These are phyloP conservation scores for Crithidia fasciculata DNA, from an alignment of 208 protist genomes.

Conservation along the genomic window DNA sequence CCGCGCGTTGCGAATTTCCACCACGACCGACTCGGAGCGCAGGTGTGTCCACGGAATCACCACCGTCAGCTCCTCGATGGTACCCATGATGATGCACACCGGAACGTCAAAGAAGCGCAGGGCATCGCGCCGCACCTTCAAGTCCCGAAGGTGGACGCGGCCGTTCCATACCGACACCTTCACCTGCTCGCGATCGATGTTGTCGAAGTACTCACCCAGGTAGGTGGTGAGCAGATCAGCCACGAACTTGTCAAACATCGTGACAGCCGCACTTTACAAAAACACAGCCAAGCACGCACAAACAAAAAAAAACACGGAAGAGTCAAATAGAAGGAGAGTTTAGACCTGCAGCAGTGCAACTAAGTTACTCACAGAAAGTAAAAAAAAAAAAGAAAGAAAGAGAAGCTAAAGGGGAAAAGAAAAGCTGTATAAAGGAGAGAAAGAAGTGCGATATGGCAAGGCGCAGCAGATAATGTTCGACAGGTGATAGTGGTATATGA, in stretches of 20 bases:
- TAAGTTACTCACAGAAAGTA: too few relatives aligned
- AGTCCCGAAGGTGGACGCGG: constrained; percentile 61
- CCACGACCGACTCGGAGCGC: constrained; percentile 72
- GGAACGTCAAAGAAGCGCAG: constrained; percentile 66
- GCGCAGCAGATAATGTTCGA: too few relatives aligned
- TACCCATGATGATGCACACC: constrained; percentile 63
- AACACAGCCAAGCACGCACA: neutral
- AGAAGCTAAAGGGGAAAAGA: too few relatives aligned
- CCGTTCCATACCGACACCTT: constrained; percentile 86
- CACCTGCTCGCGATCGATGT: constrained; percentile 85
- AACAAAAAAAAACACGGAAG: too few relatives aligned
- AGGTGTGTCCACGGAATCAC: constrained; percentile 80
- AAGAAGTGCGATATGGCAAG: too few relatives aligned
- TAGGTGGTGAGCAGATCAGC: constrained; percentile 75
- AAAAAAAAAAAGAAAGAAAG: too few relatives aligned
- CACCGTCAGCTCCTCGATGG: constrained; percentile 72
- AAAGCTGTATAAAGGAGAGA: too few relatives aligned
- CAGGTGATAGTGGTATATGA: too few relatives aligned
- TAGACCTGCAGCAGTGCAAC: too few relatives aligned
- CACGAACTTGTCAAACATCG: constrained; percentile 86
- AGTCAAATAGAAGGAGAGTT: too few relatives aligned
- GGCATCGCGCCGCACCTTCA: constrained; percentile 70
- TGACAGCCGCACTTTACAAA: neutral
- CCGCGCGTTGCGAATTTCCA: constrained; percentile 55
- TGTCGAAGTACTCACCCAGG: constrained; percentile 86